Conservation (phyloP, 495 filamentous ascomycete genomes). For the Talaromyces borbonicus region DNA sequence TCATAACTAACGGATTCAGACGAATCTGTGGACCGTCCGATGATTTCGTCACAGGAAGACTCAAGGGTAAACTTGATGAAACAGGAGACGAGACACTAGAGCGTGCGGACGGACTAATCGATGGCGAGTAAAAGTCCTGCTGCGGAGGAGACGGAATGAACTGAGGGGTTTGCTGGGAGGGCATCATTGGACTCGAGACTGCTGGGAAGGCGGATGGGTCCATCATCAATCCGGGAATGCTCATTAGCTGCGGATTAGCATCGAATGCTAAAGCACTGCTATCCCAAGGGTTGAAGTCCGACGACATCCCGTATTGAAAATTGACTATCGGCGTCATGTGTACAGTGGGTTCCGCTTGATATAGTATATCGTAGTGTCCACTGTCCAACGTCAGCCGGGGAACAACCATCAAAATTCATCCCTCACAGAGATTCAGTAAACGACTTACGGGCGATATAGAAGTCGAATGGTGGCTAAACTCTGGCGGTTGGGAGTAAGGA, state of each 20-base stretch:
- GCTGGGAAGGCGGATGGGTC: constrained; percentile 26
- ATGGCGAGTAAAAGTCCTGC: constrained; percentile 12
- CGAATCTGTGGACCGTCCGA: constrained; percentile 35
- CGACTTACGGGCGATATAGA: constrained; percentile 64
- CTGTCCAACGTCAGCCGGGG: constrained; percentile 25
- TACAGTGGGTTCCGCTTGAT: constrained; percentile 51
- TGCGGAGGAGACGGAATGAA: constrained; percentile 25
- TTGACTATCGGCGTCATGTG: constrained; percentile 39
- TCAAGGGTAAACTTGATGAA: constrained; percentile 29
- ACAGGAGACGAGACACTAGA: constrained; percentile 9
- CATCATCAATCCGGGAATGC: constrained; percentile 35
- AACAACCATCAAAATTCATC: constrained; percentile 7
- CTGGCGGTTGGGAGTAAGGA: constrained; percentile 46
- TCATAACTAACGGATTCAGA: constrained; percentile 41
- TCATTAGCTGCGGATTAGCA: constrained; percentile 43
- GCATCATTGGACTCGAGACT: constrained; percentile 34
- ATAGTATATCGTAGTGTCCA: constrained; percentile 92
- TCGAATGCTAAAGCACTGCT: constrained; percentile 39
- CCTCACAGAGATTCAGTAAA: background rate
- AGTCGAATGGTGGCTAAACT: constrained; percentile 50
- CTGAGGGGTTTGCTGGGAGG: constrained; percentile 23
- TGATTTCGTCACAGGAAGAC: constrained; percentile 25
- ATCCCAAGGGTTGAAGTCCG: constrained; percentile 32
- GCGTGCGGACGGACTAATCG: background rate
- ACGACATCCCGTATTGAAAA: constrained; percentile 34